These are phyloP conservation scores for Mrakia hoshinonis DNA, from an alignment of 768 basidiomycete species.

Conservation along the genomic window DNA sequence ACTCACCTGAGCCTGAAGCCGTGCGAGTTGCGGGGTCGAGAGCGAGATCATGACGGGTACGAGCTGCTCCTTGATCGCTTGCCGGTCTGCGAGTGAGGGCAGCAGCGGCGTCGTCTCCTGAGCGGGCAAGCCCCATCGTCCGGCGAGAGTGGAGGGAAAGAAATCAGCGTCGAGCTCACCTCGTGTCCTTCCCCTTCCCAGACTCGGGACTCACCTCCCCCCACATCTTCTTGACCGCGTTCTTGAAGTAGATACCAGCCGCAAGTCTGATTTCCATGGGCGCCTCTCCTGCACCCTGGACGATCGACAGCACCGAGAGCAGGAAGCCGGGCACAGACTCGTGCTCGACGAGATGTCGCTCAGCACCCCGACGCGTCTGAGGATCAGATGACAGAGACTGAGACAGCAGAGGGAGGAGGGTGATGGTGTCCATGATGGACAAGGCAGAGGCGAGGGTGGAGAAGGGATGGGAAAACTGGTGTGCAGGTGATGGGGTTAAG, in stretches of 20 bases:
- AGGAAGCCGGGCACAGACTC: constrained; percentile 72
- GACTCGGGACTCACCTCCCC: constrained; percentile 55
- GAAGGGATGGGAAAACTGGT: not conserved
- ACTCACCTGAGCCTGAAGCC: constrained; percentile 27
- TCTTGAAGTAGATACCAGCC: constrained; percentile 86
- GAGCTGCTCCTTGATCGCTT: constrained; percentile 60
- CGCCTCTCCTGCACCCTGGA: constrained; percentile 53
- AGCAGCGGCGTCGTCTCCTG: constrained; percentile 25
- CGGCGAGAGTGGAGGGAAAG: not conserved
- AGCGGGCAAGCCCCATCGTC: not conserved
- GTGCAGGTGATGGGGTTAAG: not conserved
- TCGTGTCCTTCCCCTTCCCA: not conserved
- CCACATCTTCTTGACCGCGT: constrained; percentile 78
- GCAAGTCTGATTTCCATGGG: constrained; percentile 68
- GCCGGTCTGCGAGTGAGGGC: constrained; percentile 52
- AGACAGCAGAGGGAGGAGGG: constrained; percentile 41
- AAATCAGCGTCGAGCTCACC: not conserved
- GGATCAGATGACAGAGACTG: constrained; percentile 63
- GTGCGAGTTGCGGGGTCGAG: constrained; percentile 48
- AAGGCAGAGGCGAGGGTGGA: not conserved
- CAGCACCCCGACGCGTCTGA: constrained; percentile 68
- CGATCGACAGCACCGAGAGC: constrained; percentile 64
- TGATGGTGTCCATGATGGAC: constrained; percentile 27
- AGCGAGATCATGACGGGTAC: constrained; percentile 86
- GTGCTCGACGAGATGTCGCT: constrained; percentile 59